phyloP scores from a whole-genome alignment of 495 filamentous ascomycete genomes.

The Annulohypoxylon stygium region DNA sequence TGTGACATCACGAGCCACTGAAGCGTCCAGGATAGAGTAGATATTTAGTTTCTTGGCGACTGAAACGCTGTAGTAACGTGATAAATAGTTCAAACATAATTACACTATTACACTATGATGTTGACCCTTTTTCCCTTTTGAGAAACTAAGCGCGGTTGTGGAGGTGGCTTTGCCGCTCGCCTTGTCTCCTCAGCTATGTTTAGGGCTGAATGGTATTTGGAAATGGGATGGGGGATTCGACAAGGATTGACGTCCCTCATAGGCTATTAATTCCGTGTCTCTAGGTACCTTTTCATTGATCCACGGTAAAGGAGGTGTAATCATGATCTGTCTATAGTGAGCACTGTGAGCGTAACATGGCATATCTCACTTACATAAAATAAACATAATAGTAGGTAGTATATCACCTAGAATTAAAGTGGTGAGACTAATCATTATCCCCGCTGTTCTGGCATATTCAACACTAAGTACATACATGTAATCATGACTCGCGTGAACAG shows the following conservation, averaged over 20 bases:
- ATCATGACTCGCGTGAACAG: neutral
- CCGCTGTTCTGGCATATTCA: neutral
- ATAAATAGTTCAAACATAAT: neutral
- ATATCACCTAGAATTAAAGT: constrained; percentile 2
- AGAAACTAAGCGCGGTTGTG: constrained; percentile 12
- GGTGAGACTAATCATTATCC: neutral
- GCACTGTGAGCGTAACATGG: neutral
- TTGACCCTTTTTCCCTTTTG: constrained; percentile 4
- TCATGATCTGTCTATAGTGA: neutral
- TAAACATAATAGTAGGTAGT: neutral
- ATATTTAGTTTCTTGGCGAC: neutral
- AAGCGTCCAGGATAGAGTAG: neutral
- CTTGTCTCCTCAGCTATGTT: constrained; percentile 21
- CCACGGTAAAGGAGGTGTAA: neutral
- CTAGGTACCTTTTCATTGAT: neutral
- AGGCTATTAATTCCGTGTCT: neutral
- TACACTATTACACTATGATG: constrained; percentile 1
- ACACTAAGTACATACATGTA: neutral
- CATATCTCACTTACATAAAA: constrained; percentile 16
- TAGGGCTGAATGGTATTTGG: constrained; percentile 23
- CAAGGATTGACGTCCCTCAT: neutral
- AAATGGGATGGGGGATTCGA: neutral
- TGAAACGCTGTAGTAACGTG: neutral
- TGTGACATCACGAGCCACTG: constrained; percentile 15
- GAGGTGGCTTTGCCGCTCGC: constrained; percentile 10